Conservation (phyloP, 23 red algal genomes). For the Gracilaria gracilis region DNA sequence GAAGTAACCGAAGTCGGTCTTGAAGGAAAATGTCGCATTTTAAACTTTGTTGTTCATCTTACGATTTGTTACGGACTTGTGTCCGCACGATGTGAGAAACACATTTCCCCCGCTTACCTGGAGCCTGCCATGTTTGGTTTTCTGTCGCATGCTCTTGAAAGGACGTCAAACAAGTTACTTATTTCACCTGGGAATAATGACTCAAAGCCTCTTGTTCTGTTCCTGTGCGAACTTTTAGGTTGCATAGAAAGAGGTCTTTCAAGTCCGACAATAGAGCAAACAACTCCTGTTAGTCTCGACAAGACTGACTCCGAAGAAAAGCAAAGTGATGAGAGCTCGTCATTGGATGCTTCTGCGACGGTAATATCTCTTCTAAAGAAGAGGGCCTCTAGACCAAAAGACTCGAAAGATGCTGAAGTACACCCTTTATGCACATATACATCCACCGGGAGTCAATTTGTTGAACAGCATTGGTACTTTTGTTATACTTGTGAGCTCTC, state of each 20-base stretch:
- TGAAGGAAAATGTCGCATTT: constrained; percentile 7
- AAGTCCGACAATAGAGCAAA: neutral
- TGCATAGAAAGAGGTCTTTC: constrained; percentile 16
- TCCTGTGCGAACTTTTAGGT: neutral
- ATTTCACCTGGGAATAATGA: neutral
- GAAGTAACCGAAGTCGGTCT: neutral
- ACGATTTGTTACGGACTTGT: constrained; percentile 30
- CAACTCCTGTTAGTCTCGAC: neutral
- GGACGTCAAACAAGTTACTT: neutral
- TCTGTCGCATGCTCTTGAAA: neutral
- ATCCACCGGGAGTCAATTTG: constrained; percentile 80
- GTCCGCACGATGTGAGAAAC: neutral
- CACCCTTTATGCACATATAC: constrained; percentile 75
- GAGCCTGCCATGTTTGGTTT: constrained; percentile 20
- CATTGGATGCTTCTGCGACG: neutral
- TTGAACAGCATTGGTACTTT: constrained; percentile 93
- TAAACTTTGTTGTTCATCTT: constrained; percentile 32
- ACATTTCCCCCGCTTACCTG: neutral
- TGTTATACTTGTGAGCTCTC: constrained; percentile 80
- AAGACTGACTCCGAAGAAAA: neutral
- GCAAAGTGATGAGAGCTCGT: neutral
- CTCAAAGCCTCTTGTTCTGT: constrained; percentile 18
- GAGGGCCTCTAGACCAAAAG: constrained; percentile 2
- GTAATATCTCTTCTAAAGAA: neutral
- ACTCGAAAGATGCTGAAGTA: neutral